These are phyloP conservation scores for Populus nigra DNA, from an alignment of 345 rosid genomes.

Conservation along the genomic window DNA sequence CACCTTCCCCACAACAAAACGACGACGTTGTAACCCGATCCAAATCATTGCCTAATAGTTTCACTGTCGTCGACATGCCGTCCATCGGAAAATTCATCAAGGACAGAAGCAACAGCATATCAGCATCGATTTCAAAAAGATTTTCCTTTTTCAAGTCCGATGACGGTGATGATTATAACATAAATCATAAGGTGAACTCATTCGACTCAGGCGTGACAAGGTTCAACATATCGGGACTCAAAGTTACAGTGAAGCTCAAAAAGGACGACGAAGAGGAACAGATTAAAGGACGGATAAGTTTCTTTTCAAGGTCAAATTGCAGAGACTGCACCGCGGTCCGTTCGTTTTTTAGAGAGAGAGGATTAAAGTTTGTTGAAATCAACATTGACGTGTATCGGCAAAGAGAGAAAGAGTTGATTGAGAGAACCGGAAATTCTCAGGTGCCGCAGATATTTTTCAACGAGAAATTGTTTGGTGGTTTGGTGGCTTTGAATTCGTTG, in stretches of 20 bases:
- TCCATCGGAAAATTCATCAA: slow-evolving; percentile 52
- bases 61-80: slow-evolving; percentile 36
- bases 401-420: slow-evolving; percentile 58
- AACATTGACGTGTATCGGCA: slow-evolving; percentile 72
- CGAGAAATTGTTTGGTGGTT: slow-evolving; percentile 73
- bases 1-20: slow-evolving; percentile 9
- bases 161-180: slow-evolving; percentile 3
- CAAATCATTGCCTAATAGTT: slow-evolving; percentile 32
- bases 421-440: slow-evolving; percentile 53
- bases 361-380: slow-evolving; percentile 66
- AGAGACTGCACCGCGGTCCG: slow-evolving; percentile 80
- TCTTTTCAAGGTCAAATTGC: slow-evolving; percentile 80
- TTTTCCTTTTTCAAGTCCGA: slow-evolving; percentile 36
- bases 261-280: slow-evolving; percentile 29
- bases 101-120: slow-evolving; percentile 56
- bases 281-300: slow-evolving; percentile 54
- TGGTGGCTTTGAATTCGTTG: slow-evolving; percentile 71
- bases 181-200: slow-evolving; percentile 8
- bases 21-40: slow-evolving; percentile 13
- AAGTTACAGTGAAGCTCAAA: slow-evolving; percentile 60
- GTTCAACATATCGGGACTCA: slow-evolving; percentile 69
- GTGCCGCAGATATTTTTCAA: slow-evolving; percentile 93
- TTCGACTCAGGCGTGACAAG: slow-evolving; percentile 46
- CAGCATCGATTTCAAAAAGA: slow-evolving; percentile 51
- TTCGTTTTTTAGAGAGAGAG: slow-evolving; percentile 50